Evolutionary conservation across 169 alveolate genomes (phyloP), one percentile per base, ranked within the genome.

Genomic region (Plasmodium falciparum): DNA sequence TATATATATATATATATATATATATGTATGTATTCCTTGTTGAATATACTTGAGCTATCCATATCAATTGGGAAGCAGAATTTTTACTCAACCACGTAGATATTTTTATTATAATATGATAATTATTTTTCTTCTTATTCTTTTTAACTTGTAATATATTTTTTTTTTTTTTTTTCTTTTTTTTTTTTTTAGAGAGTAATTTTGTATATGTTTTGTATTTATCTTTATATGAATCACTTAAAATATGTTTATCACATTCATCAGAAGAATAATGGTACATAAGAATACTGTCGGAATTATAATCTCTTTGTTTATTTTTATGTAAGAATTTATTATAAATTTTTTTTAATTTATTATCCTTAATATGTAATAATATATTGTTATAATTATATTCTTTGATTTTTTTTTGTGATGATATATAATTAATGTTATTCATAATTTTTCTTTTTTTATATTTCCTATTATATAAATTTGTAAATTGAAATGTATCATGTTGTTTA

Each of bases 61-160:
- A 83, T 11, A 47, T 63, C 9, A 83, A 62, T 9, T 83, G 91
- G 12, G 61, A 62, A 33, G 83, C 91, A 8, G 91, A 52, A 29
- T 83, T 83, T 39, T 67, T 83, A 50, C 83, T 83, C 4, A 83
- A 24, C 91, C 91, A 83, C 12, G 91, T 83, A 11, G 91, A 83
- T 43, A 83, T 83, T 69, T 83, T 72, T 20, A 83, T 61, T 69
- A 83, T 12, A 11, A 83, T 58, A 29, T 58, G 80, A 69, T 67
- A 67, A 56, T 47, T 49, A 49, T 69, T 83, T 67, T 49, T 83
- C 12, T 7, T 29, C 9, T 52, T 33, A 20, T 12, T 33, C 22
- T 56, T 13, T 47, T 22, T 33, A 20, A 69, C 3, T 29, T 29
- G 67, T 47, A 17, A 61, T n/a, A 33, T 56, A 17, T 45, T 47